Evolutionary conservation across 2,329 filamentous ascomycete species (phyloP), one percentile per base, ranked within the genome.

Genomic region (Curvularia sp.): DNA sequence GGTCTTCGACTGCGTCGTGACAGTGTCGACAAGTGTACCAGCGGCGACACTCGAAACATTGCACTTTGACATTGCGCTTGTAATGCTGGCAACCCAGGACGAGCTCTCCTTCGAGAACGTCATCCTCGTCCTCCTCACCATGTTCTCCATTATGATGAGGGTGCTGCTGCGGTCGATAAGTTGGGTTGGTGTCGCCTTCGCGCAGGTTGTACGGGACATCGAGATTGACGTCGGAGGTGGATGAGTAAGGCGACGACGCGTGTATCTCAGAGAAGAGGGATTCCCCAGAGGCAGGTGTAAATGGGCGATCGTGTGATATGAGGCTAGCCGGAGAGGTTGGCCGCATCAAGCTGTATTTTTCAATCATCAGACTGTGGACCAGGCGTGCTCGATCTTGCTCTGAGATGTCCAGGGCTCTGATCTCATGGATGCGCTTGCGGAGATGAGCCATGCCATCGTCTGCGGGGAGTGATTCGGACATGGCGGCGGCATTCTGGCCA

Each of bases 21-120:
- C 95, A 99, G 73, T 98, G 89, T 18, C 95, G 89, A 75, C 95
- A 99, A 0, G 94, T 91, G 72, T 97, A 96, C 95, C 95, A 99
- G 70, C 86, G 89, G 68, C 89, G 86, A 79, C 95, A 99, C 25
- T 90, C 89, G 65, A 87, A 92, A 77, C 95, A 99, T 79, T 99
- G 93, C 32, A 98, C 81, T 77, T 98, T 98, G 68, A 99, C 92
- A 69, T 98, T 98, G 63, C 95, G 88, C 72, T 91, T 92, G 77
- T 99, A 99, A 78, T 99, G 95, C 69, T 89, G 83, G 75, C 95
- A 99, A 0, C 95, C 95, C 5, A 97, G 81, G 21, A 70, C 63
- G 1, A 73, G 63, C 15, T 73, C 69, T 2, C 81, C 78, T 39
- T 83, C 82, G 12, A 82, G 82, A 6, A 78, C 75, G 30, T 84